A percentile compares a stretch with the other conserved stretches of the same genome.
Conservation (phyloP, 2,329 filamentous ascomycete genomes). For the Fusarium sp. region DNA sequence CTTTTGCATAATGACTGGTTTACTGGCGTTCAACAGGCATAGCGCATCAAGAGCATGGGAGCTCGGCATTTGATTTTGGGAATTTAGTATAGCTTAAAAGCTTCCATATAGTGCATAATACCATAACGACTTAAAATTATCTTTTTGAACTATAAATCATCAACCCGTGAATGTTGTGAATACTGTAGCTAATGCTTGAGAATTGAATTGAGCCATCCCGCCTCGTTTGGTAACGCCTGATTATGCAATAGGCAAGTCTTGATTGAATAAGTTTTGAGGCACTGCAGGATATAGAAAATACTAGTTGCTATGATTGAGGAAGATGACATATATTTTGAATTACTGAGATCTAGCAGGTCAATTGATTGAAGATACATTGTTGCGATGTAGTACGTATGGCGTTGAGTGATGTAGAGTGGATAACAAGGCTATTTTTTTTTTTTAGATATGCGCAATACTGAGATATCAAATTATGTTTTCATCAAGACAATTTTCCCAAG, state of each 20-base stretch:
- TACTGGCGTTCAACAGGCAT: slow-evolving; percentile 27
- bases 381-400: background rate
- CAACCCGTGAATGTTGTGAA: background rate
- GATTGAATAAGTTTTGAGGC: too few species aligned
- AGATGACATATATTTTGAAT: background rate
- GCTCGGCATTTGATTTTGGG: slow-evolving; percentile 30
- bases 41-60: slow-evolving; percentile 33
- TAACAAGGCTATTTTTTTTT: background rate
- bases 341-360: background rate
- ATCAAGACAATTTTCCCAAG: background rate
- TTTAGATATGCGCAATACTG: background rate
- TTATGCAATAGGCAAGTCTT: background rate
- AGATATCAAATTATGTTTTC: background rate
- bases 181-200: background rate
- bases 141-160: background rate
- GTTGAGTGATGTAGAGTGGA: background rate
- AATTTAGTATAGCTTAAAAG: slow-evolving; percentile 18
- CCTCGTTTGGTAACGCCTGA: too few species aligned
- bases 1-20: slow-evolving; percentile 23
- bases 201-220: too few species aligned
- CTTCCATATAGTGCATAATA: slow-evolving; percentile 32
- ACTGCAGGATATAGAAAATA: too few species aligned
- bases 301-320: background rate
- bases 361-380: background rate
- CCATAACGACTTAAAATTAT: slow-evolving; percentile 9